phyloP scores from a whole-genome alignment of 2,329 filamentous ascomycete genomes.

The Fusarium sp. region DNA sequence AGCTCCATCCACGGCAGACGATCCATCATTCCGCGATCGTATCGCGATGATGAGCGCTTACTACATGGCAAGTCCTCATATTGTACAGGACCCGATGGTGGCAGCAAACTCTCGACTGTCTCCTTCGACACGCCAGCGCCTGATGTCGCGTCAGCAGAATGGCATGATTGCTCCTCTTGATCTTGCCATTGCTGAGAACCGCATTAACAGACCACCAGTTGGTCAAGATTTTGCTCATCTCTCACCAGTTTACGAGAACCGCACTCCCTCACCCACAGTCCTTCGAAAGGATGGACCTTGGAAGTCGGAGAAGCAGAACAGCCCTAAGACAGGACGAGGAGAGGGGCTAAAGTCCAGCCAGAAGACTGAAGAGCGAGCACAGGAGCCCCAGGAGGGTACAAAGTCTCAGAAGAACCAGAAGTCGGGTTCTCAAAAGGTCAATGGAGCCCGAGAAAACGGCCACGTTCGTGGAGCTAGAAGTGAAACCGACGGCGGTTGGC shows the following conservation, averaged over 20 bases:
- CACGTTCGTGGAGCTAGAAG: constrained; percentile 65
- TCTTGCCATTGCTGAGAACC: constrained; percentile 60
- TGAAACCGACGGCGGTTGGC: constrained; percentile 66
- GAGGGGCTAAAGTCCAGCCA: constrained; percentile 36
- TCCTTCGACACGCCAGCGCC: constrained; percentile 49
- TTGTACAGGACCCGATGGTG: constrained; percentile 46
- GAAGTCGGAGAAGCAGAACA: constrained; percentile 41
- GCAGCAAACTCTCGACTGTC: constrained; percentile 45
- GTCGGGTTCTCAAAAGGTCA: constrained; percentile 46
- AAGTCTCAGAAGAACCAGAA: constrained; percentile 45
- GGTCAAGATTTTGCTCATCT: constrained; percentile 61
- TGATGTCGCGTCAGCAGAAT: constrained; percentile 56
- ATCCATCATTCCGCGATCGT: constrained; percentile 54
- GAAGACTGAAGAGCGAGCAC: constrained; percentile 40
- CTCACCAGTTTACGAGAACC: constrained; percentile 78
- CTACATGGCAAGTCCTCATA: constrained; percentile 42
- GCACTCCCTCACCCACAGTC: constrained; percentile 75
- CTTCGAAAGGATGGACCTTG: constrained; percentile 61
- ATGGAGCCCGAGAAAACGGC: constrained; percentile 60
- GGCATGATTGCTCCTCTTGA: constrained; percentile 65
- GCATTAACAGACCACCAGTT: constrained; percentile 49
- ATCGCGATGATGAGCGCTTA: constrained; percentile 53
- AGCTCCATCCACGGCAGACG: constrained; percentile 44
- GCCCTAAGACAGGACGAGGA: constrained; percentile 26
- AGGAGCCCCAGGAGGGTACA: constrained; percentile 39